Percentiles rank a stretch among this genome's conserved stretches.
Evolutionary conservation across 2,329 filamentous ascomycete species (phyloP).

Genomic region (Xylaria sp.): DNA sequence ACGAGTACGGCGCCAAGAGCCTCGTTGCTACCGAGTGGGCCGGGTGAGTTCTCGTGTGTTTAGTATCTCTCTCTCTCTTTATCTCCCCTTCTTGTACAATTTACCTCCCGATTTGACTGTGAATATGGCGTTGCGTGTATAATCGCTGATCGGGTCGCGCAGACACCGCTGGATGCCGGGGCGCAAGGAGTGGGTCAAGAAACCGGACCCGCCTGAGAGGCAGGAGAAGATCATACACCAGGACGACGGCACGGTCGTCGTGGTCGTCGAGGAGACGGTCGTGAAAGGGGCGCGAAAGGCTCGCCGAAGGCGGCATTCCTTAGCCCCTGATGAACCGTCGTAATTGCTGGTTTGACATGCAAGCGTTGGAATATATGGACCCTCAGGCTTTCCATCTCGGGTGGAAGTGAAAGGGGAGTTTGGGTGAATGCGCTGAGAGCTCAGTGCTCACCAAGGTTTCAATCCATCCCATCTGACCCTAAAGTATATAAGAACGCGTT

Average conservation of each 20-base stretch:
- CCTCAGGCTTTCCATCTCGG: not conserved
- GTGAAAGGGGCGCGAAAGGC: constrained; percentile 17
- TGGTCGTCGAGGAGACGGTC: constrained; percentile 32
- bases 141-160: constrained; percentile 1
- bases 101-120: constrained; percentile 1
- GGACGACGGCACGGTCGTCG: constrained; percentile 18
- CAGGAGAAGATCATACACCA: constrained; percentile 14
- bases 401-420: not conserved
- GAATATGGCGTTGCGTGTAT: not conserved
- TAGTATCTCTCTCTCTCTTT: not conserved
- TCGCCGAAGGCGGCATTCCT: not conserved
- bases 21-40: constrained; percentile 63
- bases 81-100: constrained; percentile 5
- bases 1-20: constrained; percentile 67
- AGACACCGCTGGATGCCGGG: constrained; percentile 65
- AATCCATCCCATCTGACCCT: too few species aligned
- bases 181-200: constrained; percentile 62
- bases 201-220: constrained; percentile 25
- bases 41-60: constrained; percentile 51
- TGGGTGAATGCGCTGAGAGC: not conserved
- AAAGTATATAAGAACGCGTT: not conserved
- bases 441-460: not conserved
- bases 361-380: too few species aligned
- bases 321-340: not conserved
- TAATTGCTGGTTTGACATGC: too few species aligned